These are phyloP conservation scores for Nannizziopsis barbatae DNA, from an alignment of 2,329 filamentous ascomycete genomes.

Conservation along the genomic window DNA sequence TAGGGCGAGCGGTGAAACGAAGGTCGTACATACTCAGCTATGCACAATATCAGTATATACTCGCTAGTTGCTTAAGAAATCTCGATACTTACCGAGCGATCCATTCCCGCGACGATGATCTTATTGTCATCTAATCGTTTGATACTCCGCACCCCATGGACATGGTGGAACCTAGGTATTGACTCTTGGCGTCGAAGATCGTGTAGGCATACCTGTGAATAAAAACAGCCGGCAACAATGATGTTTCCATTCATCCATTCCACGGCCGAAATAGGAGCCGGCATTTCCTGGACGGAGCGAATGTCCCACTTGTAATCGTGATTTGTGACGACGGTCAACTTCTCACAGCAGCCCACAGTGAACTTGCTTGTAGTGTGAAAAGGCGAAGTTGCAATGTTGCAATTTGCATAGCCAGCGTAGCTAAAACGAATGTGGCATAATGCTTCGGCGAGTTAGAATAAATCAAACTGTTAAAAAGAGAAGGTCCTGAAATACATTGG, in stretches of 20 bases:
- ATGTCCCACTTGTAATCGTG: conserved; percentile 23
- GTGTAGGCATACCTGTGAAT: conserved; percentile 27
- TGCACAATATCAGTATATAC: background rate
- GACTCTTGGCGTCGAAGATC: conserved; percentile 28
- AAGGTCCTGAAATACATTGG: background rate
- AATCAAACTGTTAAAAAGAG: no score
- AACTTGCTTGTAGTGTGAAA: conserved; percentile 23
- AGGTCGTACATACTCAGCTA: conserved; percentile 36
- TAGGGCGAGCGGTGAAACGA: conserved; percentile 25
- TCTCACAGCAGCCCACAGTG: conserved; percentile 30
- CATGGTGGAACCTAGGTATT: conserved; percentile 26
- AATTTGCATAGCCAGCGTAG: conserved; percentile 23
- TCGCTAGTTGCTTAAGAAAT: background rate
- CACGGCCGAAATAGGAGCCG: conserved; percentile 22
- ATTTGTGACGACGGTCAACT: conserved; percentile 26
- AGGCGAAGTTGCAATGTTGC: conserved; percentile 30
- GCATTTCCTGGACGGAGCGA: conserved; percentile 18
- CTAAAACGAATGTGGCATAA: conserved; percentile 14
- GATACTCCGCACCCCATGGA: conserved; percentile 26
- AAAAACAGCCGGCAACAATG: conserved; percentile 27
- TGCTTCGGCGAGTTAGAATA: no score
- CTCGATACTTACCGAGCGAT: conserved; percentile 10
- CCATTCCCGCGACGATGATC: conserved; percentile 22
- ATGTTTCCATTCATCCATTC: conserved; percentile 31
- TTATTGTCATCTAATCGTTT: conserved; percentile 28